Evolutionary conservation across 1,284 basidiomycete species (phyloP), one percentile per base, ranked within the genome.

Genomic region (Caloboletus firmus): DNA sequence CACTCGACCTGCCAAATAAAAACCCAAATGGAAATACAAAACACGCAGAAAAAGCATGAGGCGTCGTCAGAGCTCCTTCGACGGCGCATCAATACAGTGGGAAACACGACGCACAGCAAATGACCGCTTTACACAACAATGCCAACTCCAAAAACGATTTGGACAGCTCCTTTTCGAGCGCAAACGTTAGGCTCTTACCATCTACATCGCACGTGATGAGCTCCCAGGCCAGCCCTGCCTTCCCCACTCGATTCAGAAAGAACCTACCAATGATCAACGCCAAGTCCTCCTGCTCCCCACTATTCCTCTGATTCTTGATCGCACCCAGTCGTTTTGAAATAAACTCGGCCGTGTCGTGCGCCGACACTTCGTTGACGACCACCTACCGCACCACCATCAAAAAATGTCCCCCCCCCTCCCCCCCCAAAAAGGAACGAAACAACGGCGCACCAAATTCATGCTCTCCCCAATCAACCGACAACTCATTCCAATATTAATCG

Each of bases 401-500:
- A 13, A 20, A 17, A 46, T n/a, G 8, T 9, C 41, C n/a, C n/a
- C n/a, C 17, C 4, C 5, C n/a, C n/a, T n/a, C n/a, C n/a, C n/a
- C n/a, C n/a, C n/a, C n/a, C n/a, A n/a, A n/a, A n/a, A n/a, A 9
- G 3, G 11, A 12, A 28, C 4, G 11, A n/a, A 18, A 20, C 7
- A 13, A 34, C 42, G 18, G 36, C 42, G 28, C 12, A 47, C 95
- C 75, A 99, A 65, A 70, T 97, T 98, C 97, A 99, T 99, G 15
- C 93, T 95, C 74, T 99, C 97, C 3, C 94, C 95, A 57, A 99
- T 98, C 59, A 99, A 74, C 57, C 94, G 84, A 76, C 96, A 99
- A 2, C 93, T 95, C 80, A 99, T 87, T 47, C 97, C 97, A 60
- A 99, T 99, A 67, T 99, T 99, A 76, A 99, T 98, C 13, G 97